Evolutionary conservation across 106 monocot species (phyloP), one percentile per base, ranked within the genome.

Genomic region (Allium cepa): DNA sequence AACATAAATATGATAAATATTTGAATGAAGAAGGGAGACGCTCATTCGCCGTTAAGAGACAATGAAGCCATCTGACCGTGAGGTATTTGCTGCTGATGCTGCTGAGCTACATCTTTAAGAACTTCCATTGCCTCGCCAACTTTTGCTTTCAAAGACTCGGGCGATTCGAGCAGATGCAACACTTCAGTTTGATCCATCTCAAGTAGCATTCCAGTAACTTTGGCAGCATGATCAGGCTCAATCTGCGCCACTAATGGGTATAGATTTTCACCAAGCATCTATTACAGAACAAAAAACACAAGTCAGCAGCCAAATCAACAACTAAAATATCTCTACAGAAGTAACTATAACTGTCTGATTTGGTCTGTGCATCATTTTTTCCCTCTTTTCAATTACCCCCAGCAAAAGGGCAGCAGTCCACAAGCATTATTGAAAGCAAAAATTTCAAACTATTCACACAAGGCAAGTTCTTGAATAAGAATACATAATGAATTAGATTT

Each of bases 141-240:
- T 66, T 87, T 87, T 0, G 82, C 56, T 52, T 83, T 83, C 28
- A 87, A 58, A 16, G 87, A 83, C 8, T 83, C 87, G 1, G 87
- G 83, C 3, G 87, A 80, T 66, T 84, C 80, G 60, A 84, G 59
- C 73, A 84, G 67, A 50, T 84, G 84, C 57, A 84, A 67, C 10
- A 84, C 84, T 63, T 84, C 83, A 14, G 83, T 79, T 61, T 84
- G 83, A 57, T 84, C 83, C 83, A 84, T 84, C 76, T 84, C 84
- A 26, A 84, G 77, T 26, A 84, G 84, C 84, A 84, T 84, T 15
- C 80, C 84, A 48, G 84, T 84, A 12, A 84, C 84, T 52, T 84
- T 84, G 8, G 84, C 80, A 7, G 87, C 80, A 45, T 64, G 56
- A 12, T 87, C 87, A 4, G 72, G 83, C 59, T 87, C 87, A 53